These are phyloP conservation scores for Alternaria atra DNA, from an alignment of 2,329 filamentous ascomycete genomes.

Conservation along the genomic window DNA sequence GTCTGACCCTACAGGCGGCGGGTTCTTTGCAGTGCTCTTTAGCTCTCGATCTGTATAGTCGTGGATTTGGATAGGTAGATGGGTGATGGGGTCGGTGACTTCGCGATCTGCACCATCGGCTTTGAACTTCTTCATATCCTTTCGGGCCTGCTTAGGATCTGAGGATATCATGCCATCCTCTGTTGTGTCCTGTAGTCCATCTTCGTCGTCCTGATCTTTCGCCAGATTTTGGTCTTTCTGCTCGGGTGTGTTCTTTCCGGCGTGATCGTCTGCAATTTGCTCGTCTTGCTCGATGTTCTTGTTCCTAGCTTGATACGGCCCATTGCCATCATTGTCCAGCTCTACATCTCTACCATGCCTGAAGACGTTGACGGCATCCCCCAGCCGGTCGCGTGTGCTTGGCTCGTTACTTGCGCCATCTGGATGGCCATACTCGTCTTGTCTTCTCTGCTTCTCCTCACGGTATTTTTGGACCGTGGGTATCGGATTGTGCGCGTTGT, in stretches of 20 bases:
- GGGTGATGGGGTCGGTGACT: constrained; percentile 77
- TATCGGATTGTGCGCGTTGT: constrained; percentile 56
- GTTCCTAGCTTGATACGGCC: constrained; percentile 48
- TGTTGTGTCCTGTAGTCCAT: constrained; percentile 54
- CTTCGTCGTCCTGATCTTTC: constrained; percentile 32
- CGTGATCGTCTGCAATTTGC: constrained; percentile 44
- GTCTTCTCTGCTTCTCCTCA: constrained; percentile 56
- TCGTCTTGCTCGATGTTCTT: constrained; percentile 47
- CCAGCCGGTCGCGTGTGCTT: constrained; percentile 47
- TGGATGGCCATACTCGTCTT: constrained; percentile 43
- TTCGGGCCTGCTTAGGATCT: constrained; percentile 59
- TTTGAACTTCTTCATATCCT: constrained; percentile 59
- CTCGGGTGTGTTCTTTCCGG: constrained; percentile 32
- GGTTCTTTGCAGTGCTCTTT: constrained; percentile 58
- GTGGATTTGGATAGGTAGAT: constrained; percentile 72
- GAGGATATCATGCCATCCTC: constrained; percentile 48
- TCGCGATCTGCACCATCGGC: constrained; percentile 62
- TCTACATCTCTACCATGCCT: constrained; percentile 41
- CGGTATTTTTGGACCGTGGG: constrained; percentile 59
- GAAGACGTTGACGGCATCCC: constrained; percentile 48
- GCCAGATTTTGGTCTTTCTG: constrained; percentile 22
- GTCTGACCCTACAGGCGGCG: constrained; percentile 52
- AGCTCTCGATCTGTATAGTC: constrained; percentile 73
- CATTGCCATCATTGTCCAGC: constrained; percentile 33
- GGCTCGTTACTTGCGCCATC: constrained; percentile 37